Conservation (phyloP, 2,329 filamentous ascomycete genomes). For the Ilyonectria robusta region DNA sequence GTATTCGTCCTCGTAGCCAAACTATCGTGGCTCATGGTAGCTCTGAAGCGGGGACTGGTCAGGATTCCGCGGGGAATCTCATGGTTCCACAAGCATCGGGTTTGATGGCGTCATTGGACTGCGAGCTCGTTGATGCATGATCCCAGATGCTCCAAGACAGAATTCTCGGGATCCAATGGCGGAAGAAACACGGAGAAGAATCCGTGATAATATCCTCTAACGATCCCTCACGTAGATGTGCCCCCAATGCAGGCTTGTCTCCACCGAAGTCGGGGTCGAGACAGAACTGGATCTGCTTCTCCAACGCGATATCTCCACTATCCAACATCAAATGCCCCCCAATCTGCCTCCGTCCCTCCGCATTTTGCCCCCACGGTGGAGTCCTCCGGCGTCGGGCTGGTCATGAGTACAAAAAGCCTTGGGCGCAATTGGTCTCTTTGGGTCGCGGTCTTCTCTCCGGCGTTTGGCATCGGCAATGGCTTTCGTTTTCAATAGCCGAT, state of each 20-base stretch:
- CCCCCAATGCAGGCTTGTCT: not conserved
- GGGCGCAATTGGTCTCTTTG: conserved; percentile 25
- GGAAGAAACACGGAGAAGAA: not conserved
- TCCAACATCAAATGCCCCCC: not conserved
- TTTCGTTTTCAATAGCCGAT: conserved; percentile 17
- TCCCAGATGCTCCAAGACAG: not conserved
- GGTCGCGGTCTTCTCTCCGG: conserved; percentile 43
- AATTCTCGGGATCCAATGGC: not conserved
- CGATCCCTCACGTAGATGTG: not conserved
- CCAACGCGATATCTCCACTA: not conserved
- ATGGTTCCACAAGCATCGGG: not conserved
- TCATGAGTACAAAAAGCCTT: conserved; percentile 5
- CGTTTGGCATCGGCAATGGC: conserved; percentile 5
- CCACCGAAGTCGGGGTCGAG: not conserved
- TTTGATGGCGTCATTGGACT: not conserved
- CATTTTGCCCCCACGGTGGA: conserved; percentile 18
- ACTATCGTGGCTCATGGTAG: not conserved
- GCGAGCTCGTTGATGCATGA: too few relatives aligned
- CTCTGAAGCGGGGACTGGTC: not conserved
- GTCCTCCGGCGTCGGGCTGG: conserved; percentile 26
- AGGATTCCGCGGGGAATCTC: not conserved
- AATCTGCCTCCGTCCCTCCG: not conserved
- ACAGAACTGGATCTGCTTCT: not conserved
- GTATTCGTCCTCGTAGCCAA: too few relatives aligned
- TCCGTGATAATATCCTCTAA: not conserved